Conservation (phyloP, 768 basidiomycete genomes). For the Chalciporus chontae region DNA sequence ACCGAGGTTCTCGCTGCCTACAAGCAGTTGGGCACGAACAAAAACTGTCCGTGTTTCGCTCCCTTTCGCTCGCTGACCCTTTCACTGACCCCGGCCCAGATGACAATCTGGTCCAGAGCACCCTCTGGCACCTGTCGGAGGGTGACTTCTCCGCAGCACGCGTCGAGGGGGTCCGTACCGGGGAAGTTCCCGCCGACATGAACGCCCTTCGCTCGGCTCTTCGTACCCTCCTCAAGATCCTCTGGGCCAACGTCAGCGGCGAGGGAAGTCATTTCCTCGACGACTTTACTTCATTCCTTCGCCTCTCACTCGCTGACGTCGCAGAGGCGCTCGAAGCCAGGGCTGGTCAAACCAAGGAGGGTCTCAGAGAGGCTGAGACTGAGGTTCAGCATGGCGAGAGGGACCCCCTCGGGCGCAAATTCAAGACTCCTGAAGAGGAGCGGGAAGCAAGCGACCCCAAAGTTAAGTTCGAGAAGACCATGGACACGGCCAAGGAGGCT, state of each 20-base stretch:
- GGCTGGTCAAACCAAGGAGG: constrained; percentile 50
- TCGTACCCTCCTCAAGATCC: constrained; percentile 45
- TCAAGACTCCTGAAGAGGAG: constrained; percentile 39
- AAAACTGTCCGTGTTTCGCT: constrained; percentile 45
- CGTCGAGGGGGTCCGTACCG: constrained; percentile 36
- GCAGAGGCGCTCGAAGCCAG: constrained; percentile 55
- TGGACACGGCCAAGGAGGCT: constrained; percentile 59
- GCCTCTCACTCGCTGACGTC: constrained; percentile 62
- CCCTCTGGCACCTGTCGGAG: constrained; percentile 60
- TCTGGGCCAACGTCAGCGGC: constrained; percentile 50
- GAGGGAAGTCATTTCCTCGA: constrained; percentile 53
- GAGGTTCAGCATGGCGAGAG: constrained; percentile 61
- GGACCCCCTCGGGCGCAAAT: constrained; percentile 53
- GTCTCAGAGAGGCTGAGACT: constrained; percentile 51
- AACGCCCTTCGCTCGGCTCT: constrained; percentile 48
- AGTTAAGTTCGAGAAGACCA: constrained; percentile 59
- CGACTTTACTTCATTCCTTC: constrained; percentile 63
- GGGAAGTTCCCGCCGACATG: constrained; percentile 49
- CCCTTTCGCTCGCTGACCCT: not conserved
- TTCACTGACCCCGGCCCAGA: constrained; percentile 32
- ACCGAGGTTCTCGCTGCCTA: constrained; percentile 55
- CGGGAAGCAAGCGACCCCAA: constrained; percentile 47
- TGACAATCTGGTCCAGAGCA: constrained; percentile 62
- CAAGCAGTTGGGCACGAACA: constrained; percentile 48
- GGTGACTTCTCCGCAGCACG: constrained; percentile 44